A percentile compares a stretch with the other conserved stretches of the same genome.
phyloP scores from a whole-genome alignment of 257 asterid genomes.

The Solanum gandarillasii region DNA sequence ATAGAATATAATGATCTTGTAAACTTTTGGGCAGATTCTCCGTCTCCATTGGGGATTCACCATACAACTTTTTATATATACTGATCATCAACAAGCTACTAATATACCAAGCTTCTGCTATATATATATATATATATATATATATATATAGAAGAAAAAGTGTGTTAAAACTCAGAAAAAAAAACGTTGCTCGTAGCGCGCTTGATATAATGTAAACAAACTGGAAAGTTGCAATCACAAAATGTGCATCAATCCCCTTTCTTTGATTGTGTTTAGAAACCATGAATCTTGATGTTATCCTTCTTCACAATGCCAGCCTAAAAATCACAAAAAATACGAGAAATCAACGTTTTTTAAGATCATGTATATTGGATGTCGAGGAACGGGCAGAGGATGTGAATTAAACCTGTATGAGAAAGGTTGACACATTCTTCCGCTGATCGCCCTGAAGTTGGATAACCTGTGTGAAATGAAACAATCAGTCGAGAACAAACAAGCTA shows the following conservation, averaged over 20 bases:
- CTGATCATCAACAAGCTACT: not conserved
- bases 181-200: not conserved
- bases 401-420: slow-evolving; percentile 20
- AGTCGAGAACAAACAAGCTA: not conserved
- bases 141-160: no score
- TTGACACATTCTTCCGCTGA: slow-evolving; percentile 34
- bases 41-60: not conserved
- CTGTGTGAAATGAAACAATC: not conserved
- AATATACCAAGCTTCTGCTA: not conserved
- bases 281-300: slow-evolving; percentile 14
- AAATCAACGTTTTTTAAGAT: not conserved
- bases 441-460: slow-evolving; percentile 41
- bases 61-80: not conserved
- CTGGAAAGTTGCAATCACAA: not conserved
- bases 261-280: slow-evolving; percentile 4
- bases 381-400: not conserved
- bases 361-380: not conserved
- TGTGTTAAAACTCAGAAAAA: not conserved
- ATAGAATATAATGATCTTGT: not conserved
- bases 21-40: not conserved
- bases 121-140: no score
- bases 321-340: not conserved
- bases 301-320: slow-evolving; percentile 15
- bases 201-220: not conserved
- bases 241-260: not conserved